Base-by-base conservation (phyloP, 768 basidiomycete genomes). In the Rhizopogon vinicolor region DNA sequence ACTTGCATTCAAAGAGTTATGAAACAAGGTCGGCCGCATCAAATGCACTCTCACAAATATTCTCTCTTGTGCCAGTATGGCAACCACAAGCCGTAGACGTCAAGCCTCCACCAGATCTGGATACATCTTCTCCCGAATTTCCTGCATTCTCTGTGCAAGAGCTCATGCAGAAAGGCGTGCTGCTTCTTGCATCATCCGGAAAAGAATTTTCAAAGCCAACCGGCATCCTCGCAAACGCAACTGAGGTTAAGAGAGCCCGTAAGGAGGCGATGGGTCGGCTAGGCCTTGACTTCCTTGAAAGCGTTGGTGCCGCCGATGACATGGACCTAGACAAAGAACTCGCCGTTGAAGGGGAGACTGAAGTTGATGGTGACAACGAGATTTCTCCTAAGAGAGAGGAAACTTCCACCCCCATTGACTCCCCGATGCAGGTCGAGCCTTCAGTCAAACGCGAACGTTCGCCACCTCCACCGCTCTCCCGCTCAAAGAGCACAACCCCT, bases 11-110 rank as follows among this genome's bases (percentile, higher is more conserved):
- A 41, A 92, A 90, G 73, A 89, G 88, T n/a, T 86, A 85, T 58
- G 97, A 99, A 56, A 93, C 96, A 2, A 84, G 97, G 43, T 83
- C 85, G 3, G 93, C 97, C 0, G 93, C 93, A 0, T 92, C 94
- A 0, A 81, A 85, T 53, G 91, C 97, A 1, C 78, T 98, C 43
- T 92, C 91, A 0, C 86, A 92, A 51, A 91, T 98, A 56, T 94
- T 90, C 60, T 78, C 85, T 6, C 78, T 89, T 14, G 86, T 94
- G 2, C 95, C 96, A 0, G 75, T 82, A 60, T 96, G 94, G 87
- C 78, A 72, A 67, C 70, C 74, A 29, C 68, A 71, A 33, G 65
- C 70, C 22, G 63, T 66, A 18, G 62, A 56, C 16, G 41, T 65
- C 44, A 62, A 62, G 1, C 62, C 68, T 8, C 60, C 64, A 0